A percentile compares a stretch with the other conserved stretches of the same genome.
These are phyloP conservation scores for Yarrowia divulgata DNA, from an alignment of 805 yeast genomes.

Conservation along the genomic window DNA sequence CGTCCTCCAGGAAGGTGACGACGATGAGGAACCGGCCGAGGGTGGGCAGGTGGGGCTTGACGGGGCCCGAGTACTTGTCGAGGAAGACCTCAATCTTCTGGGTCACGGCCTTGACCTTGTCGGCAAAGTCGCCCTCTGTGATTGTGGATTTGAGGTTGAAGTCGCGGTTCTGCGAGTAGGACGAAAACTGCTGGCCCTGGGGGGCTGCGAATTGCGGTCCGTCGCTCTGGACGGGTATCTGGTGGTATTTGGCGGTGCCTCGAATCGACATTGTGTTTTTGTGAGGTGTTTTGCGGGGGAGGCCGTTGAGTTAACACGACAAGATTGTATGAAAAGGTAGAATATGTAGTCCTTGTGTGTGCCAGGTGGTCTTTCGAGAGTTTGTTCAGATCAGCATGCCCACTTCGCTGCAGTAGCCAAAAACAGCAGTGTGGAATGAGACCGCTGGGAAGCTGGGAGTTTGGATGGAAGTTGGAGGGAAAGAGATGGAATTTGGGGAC, in stretches of 20 bases:
- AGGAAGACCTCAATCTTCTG: conserved; percentile 48
- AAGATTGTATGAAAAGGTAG: conserved; percentile 3
- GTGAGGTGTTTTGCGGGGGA: background rate
- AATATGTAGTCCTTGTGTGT: conserved; percentile 21
- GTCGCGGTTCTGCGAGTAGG: conserved; percentile 36
- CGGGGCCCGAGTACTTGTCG: conserved; percentile 50
- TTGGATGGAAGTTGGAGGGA: background rate
- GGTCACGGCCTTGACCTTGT: conserved; percentile 43
- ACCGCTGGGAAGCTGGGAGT: background rate
- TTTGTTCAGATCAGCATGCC: conserved; percentile 39
- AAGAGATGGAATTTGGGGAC: too few relatives aligned
- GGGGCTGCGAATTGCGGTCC: conserved; percentile 40
- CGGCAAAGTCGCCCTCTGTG: conserved; percentile 37
- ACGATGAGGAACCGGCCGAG: conserved; percentile 90
- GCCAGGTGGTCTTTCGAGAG: conserved; percentile 39
- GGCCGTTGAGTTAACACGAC: background rate
- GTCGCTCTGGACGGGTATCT: conserved; percentile 40
- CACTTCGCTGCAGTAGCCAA: conserved; percentile 39
- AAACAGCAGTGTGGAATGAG: conserved; percentile 23
- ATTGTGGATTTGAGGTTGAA: conserved; percentile 38
- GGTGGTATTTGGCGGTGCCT: conserved; percentile 40
- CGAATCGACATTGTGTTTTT: conserved; percentile 35
- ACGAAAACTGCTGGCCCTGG: conserved; percentile 46
- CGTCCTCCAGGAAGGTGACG: conserved; percentile 91
- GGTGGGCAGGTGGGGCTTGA: conserved; percentile 67